Evolutionary conservation across 768 basidiomycete genomes (phyloP), one percentile per base, ranked within the genome.

Genomic region (Nidularia pulvinata): DNA sequence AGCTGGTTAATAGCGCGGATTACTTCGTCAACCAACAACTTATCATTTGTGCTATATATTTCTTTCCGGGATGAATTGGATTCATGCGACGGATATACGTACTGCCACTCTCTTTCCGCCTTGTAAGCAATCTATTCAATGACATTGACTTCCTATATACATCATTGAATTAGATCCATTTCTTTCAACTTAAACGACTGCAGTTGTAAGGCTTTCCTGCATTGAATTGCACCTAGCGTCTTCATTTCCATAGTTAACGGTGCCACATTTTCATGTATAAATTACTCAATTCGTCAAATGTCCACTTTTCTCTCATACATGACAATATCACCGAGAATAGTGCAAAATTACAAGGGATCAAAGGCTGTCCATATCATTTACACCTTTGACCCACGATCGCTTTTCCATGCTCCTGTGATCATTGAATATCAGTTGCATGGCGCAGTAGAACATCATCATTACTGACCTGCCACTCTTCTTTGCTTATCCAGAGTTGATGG

Each of bases 401-500:
- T 61, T 83, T 88, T 46, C 92, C 93, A 61, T 92, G 90, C 64
- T 94, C 91, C 87, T 92, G 42, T 37, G 13, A 4, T 30, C 25
- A 30, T 30, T 30, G 25, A 30, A 30, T 30, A 30, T 30, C 25
- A 30, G 25, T 30, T 30, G 4, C 25, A 30, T 30, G 25, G 25
- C 25, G 25, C 25, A 30, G 25, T 30, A 30, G 4, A 30, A 30
- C 25, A 30, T 30, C 25, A 30, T 30, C 25, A 46, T 67, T 84
- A 19, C 39, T 43, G 55, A 91, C 93, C 82, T 91, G 84, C 88
- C 92, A 95, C 62, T 96, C 94, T 68, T 95, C 93, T 63, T 78
- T 84, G 69, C 92, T 93, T 64, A 96, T 94, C 94, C 94, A 95
- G 48, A 95, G 75, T 61, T 96, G 96, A 66, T 99, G 97, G 81